Percentiles rank a stretch among this genome's conserved stretches.
Conservation (phyloP, 208 protist genomes). For the Herpetomonas samuelpessoai region DNA sequence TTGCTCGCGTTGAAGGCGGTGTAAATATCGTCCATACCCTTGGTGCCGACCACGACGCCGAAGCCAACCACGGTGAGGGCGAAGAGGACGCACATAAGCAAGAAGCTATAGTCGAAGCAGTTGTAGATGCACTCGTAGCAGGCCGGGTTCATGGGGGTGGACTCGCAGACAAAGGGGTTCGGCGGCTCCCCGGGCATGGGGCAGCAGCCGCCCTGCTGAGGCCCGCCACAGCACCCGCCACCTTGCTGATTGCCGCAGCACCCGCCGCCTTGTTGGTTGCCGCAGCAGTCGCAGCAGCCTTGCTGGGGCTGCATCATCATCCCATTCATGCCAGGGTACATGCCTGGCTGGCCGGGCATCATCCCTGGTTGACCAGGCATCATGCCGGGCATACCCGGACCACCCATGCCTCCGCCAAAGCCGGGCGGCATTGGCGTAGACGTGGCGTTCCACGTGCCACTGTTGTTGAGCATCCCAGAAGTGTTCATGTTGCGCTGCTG, state of each 20-base stretch:
- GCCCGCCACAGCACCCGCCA: slow-evolving; percentile 6
- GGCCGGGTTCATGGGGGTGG: slow-evolving; percentile 19
- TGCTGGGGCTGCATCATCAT: slow-evolving; percentile 4
- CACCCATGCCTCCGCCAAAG: not conserved
- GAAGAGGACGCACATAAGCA: slow-evolving; percentile 48
- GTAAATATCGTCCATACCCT: slow-evolving; percentile 55
- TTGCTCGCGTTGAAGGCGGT: slow-evolving; percentile 31
- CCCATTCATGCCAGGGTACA: not conserved
- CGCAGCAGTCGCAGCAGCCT: slow-evolving; percentile 1
- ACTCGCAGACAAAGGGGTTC: slow-evolving; percentile 60
- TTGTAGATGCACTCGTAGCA: slow-evolving; percentile 41
- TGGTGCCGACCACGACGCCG: slow-evolving; percentile 34
- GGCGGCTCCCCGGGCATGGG: slow-evolving; percentile 38
- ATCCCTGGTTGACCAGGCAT: not conserved
- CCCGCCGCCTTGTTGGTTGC: slow-evolving; percentile 3
- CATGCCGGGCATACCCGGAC: too few species aligned
- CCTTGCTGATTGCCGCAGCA: slow-evolving; percentile 1
- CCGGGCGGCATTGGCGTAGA: slow-evolving; percentile 1
- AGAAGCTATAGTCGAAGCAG: slow-evolving; percentile 71
- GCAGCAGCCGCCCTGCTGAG: slow-evolving; percentile 14
- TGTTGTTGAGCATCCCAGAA: slow-evolving; percentile 18
- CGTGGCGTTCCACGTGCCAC: not conserved
- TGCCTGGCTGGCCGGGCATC: not conserved
- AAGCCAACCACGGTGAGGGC: slow-evolving; percentile 54
- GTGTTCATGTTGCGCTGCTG: slow-evolving; percentile 7